Evolutionary conservation across 345 rosid genomes (phyloP).

Genomic region (Eucalyptus virginea): DNA sequence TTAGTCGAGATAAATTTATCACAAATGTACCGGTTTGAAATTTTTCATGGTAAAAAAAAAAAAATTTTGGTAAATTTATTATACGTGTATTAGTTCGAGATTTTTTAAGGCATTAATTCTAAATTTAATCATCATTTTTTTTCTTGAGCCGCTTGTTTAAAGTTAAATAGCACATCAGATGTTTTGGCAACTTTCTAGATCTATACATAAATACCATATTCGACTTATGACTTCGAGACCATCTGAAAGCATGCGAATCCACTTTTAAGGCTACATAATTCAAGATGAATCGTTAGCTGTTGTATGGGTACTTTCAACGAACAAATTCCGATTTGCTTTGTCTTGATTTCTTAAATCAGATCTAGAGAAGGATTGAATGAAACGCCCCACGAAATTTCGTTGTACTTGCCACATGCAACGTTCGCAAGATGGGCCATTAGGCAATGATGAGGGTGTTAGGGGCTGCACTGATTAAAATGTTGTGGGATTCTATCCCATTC

Average conservation of each 20-base stretch:
- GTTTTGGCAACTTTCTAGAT: background rate
- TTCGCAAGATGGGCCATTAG: background rate
- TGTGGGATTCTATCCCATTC: background rate
- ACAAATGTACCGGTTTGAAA: rapidly evolving
- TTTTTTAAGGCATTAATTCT: rapidly evolving
- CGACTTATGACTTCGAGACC: background rate
- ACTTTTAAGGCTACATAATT: background rate
- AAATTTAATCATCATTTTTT: background rate
- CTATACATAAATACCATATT: too few species aligned
- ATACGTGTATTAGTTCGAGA: rapidly evolving
- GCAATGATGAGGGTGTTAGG: background rate
- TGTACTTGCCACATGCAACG: background rate
- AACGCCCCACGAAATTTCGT: background rate
- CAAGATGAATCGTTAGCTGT: background rate
- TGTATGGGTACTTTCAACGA: background rate
- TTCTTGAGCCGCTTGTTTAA: rapidly evolving
- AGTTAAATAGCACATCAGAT: background rate
- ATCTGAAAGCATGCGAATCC: background rate
- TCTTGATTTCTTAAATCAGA: background rate
- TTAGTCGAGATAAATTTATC: too few species aligned
- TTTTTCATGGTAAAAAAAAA: too few species aligned
- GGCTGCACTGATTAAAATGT: background rate
- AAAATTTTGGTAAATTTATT: rapidly evolving
- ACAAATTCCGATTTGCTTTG: background rate
- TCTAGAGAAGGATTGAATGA: background rate